Conservation (phyloP, 441 rosid species). For the Bruguiera hainesii region DNA sequence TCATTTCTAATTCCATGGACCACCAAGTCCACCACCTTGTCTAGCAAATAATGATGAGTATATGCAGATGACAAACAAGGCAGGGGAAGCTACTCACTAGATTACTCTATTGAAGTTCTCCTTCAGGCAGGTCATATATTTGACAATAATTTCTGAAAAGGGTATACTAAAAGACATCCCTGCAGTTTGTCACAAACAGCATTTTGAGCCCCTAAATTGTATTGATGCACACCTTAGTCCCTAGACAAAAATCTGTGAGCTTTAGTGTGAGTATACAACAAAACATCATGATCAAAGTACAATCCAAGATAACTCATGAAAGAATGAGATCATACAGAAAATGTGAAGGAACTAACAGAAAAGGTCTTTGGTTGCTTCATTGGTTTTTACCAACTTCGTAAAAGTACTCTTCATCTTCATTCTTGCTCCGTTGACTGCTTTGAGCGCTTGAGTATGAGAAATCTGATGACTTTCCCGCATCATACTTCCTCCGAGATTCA, state of each 20-base stretch:
- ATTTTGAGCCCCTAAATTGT: too few species aligned
- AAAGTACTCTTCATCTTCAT: conserved; percentile 65
- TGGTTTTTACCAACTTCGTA: conserved; percentile 78
- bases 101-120: too few species aligned
- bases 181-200: too few species aligned
- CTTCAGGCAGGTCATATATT: too few species aligned
- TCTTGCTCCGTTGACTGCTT: conserved; percentile 33
- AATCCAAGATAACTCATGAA: too few species aligned
- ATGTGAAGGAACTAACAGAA: neutral
- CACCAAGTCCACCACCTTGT: neutral
- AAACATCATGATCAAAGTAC: too few species aligned
- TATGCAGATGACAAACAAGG: neutral
- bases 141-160: too few species aligned
- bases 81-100: too few species aligned
- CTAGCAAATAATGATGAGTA: neutral
- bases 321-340: neutral
- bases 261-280: too few species aligned
- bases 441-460: conserved; percentile 51
- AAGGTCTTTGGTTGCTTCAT: conserved; percentile 3
- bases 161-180: too few species aligned
- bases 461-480: conserved; percentile 52
- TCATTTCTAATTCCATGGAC: neutral
- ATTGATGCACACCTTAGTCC: too few species aligned
- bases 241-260: too few species aligned
- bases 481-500: conserved; percentile 55